A percentile compares a stretch with the other conserved stretches of the same genome.
Evolutionary conservation across 1,284 basidiomycete species (phyloP).

Genomic region (Cryptococcus neoformans): DNA sequence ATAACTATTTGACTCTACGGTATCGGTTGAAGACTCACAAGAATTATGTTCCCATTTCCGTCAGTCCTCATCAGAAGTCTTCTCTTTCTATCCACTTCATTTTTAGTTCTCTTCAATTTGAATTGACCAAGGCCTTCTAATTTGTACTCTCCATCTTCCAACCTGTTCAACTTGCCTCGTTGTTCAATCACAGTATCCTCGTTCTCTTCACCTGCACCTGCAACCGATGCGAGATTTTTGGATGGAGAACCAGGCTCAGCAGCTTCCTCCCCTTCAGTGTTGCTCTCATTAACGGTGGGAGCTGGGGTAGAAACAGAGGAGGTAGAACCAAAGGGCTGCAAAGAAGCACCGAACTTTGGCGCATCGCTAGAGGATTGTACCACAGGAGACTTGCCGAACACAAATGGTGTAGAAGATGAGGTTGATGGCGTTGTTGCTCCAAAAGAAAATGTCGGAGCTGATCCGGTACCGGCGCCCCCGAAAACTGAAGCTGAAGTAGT

Average conservation of each 20-base stretch:
- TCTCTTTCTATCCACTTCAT: slow-evolving; percentile 18
- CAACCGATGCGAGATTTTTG: slow-evolving; percentile 34
- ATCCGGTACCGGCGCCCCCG: slow-evolving; percentile 2
- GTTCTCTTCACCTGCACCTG: slow-evolving; percentile 61
- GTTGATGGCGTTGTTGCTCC: slow-evolving; percentile 9
- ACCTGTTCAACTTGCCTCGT: slow-evolving; percentile 62
- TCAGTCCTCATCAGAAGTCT: slow-evolving; percentile 45
- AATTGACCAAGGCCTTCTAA: slow-evolving; percentile 48
- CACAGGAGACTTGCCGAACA: background rate
- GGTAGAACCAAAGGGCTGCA: slow-evolving; percentile 3
- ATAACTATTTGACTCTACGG: background rate
- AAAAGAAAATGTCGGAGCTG: slow-evolving; percentile 24
- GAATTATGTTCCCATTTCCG: slow-evolving; percentile 36
- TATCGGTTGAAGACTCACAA: slow-evolving; percentile 28
- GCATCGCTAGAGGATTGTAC: background rate
- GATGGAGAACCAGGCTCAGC: slow-evolving; percentile 14
- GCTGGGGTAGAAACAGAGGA: slow-evolving; percentile 16
- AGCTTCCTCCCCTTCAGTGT: slow-evolving; percentile 21
- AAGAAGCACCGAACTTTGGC: slow-evolving; percentile 1
- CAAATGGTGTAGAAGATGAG: slow-evolving; percentile 2
- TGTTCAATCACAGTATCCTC: slow-evolving; percentile 66
- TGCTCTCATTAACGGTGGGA: slow-evolving; percentile 14
- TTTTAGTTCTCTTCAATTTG: slow-evolving; percentile 39
- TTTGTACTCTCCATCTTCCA: slow-evolving; percentile 53
- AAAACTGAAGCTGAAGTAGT: slow-evolving; percentile 1